Conservation (phyloP, 164 flowering plant species). For the Nelumbo lutea region DNA sequence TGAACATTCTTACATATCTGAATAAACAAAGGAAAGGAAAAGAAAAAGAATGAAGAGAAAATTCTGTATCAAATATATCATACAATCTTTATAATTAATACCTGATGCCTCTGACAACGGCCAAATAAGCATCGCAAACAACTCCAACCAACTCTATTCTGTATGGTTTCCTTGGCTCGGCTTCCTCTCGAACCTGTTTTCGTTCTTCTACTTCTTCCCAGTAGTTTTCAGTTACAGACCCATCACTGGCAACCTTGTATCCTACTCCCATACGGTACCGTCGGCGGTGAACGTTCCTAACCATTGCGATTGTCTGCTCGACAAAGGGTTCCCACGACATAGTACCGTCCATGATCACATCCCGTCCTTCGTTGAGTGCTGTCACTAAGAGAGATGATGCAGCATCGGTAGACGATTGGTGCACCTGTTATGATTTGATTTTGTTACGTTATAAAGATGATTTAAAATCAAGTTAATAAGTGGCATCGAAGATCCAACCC, state of each 20-base stretch:
- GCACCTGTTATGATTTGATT: conserved; percentile 49
- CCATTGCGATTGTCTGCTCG: conserved; percentile 81
- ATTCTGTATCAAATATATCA: not conserved
- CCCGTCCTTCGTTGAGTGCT: conserved; percentile 89
- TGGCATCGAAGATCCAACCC: no score
- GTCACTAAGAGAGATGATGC: conserved; percentile 92
- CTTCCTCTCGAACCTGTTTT: conserved; percentile 25
- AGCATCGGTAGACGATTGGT: conserved; percentile 89
- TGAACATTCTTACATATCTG: not conserved
- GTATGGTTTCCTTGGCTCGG: conserved; percentile 51
- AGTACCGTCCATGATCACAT: conserved; percentile 94
- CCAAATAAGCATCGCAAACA: conserved; percentile 81
- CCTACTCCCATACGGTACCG: conserved; percentile 92
- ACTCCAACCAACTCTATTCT: conserved; percentile 93
- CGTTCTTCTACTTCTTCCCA: conserved; percentile 61
- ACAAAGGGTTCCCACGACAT: conserved; percentile 90
- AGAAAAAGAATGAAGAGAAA: no score
- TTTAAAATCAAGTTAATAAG: no score
- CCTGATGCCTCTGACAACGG: conserved; percentile 94
- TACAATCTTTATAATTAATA: conserved; percentile 5
- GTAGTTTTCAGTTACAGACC: conserved; percentile 62
- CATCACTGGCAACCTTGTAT: conserved; percentile 63
- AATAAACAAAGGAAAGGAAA: not conserved
- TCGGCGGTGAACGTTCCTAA: conserved; percentile 59
- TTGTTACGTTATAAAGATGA: no score